Evolutionary conservation across 1,139 yeast species (phyloP).

Genomic region (Pichia sp.): DNA sequence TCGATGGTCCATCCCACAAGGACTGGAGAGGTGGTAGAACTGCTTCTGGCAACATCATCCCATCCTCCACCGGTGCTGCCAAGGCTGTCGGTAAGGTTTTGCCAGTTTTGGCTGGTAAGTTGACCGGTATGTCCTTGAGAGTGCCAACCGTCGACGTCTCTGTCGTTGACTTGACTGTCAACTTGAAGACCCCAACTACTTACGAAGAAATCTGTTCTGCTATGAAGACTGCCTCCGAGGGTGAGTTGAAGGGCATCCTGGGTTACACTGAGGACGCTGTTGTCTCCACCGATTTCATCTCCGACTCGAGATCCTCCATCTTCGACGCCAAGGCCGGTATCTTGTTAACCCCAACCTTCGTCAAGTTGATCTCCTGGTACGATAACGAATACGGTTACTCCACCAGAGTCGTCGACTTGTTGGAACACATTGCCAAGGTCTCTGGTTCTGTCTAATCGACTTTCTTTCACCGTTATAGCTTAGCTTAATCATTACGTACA

Average conservation of each 20-base stretch:
- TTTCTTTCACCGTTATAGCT: neutral
- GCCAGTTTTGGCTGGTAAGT: constrained; percentile 80
- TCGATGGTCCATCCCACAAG: constrained; percentile 91
- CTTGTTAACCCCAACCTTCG: constrained; percentile 79
- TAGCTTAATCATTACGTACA: neutral
- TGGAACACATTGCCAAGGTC: constrained; percentile 65
- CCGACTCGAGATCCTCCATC: constrained; percentile 73
- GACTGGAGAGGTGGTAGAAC: constrained; percentile 97
- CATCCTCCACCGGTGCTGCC: constrained; percentile 90
- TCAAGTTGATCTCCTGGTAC: constrained; percentile 83
- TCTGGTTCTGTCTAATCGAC: constrained; percentile 19
- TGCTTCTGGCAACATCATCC: constrained; percentile 86
- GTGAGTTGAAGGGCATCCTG: constrained; percentile 67
- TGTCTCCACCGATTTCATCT: constrained; percentile 79
- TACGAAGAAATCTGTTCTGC: constrained; percentile 75
- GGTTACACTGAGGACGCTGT: constrained; percentile 86
- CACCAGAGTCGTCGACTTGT: constrained; percentile 84
- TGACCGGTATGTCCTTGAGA: constrained; percentile 87
- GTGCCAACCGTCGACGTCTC: constrained; percentile 87
- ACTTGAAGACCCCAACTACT: constrained; percentile 64
- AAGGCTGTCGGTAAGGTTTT: constrained; percentile 90
- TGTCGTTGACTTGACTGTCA: constrained; percentile 70
- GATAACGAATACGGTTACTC: constrained; percentile 90
- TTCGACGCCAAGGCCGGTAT: constrained; percentile 85
- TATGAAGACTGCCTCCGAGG: constrained; percentile 67